Conservation (phyloP, 148 eudicot genomes). For the Fallopia convolvulus region DNA sequence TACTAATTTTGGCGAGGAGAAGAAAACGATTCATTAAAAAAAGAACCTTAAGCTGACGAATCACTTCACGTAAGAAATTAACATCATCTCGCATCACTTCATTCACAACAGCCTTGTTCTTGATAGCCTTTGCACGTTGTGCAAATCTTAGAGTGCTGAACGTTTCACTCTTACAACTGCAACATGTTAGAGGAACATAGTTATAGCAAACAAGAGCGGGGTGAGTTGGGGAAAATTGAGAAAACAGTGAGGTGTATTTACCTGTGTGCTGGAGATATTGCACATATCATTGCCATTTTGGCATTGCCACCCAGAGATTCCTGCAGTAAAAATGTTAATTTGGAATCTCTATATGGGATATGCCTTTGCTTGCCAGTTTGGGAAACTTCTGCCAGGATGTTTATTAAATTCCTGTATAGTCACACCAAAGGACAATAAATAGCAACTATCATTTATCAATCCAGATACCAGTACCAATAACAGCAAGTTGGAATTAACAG, state of each 20-base stretch:
- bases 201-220: background rate
- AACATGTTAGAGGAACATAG: background rate
- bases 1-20: background rate
- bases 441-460: background rate
- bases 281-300: slow-evolving; percentile 95
- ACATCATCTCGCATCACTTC: slow-evolving; percentile 93
- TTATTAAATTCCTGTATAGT: slow-evolving; percentile 78
- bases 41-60: slow-evolving; percentile 72
- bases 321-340: slow-evolving; percentile 88
- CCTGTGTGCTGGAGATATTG: slow-evolving; percentile 90
- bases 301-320: slow-evolving; percentile 99
- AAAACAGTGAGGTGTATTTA: slow-evolving; percentile 14
- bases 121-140: slow-evolving; percentile 94
- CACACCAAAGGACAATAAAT: slow-evolving; percentile 16
- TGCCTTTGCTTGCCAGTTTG: slow-evolving; percentile 97
- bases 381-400: slow-evolving; percentile 93
- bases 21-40: background rate
- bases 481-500: background rate
- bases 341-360: slow-evolving; percentile 94
- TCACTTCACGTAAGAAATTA: slow-evolving; percentile 72
- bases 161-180: slow-evolving; percentile 92
- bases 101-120: slow-evolving; percentile 89
- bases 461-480: background rate
- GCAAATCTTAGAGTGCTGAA: slow-evolving; percentile 94
- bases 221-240: background rate